Percentiles rank a stretch among this genome's conserved stretches.
phyloP scores from a whole-genome alignment of 176 grass and related monocot genomes.

The Triticum timopheevii region DNA sequence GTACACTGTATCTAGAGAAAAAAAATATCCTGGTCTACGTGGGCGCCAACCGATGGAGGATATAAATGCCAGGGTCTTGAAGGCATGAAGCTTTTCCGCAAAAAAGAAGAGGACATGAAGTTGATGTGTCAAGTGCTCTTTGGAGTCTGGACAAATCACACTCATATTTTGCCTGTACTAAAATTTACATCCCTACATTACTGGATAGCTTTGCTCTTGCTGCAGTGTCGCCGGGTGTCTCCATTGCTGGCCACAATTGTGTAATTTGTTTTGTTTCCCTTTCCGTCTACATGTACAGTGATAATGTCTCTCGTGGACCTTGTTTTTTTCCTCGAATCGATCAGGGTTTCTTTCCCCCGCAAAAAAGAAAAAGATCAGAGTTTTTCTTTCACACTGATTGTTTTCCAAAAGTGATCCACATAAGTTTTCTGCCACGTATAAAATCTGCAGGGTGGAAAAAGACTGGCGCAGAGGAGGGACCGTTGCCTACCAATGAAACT shows the following conservation, averaged over 20 bases:
- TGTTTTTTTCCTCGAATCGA: not conserved
- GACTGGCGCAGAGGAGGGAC: not conserved
- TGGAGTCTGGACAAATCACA: constrained; percentile 29
- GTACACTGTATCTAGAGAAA: not conserved
- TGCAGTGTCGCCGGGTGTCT: constrained; percentile 39
- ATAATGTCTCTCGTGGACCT: not conserved
- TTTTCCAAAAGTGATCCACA: not conserved
- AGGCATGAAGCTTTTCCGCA: not conserved
- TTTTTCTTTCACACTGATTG: not conserved
- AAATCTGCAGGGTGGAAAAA: constrained; percentile 36
- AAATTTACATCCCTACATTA: constrained; percentile 3
- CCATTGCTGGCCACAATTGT: constrained; percentile 34
- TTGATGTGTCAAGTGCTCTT: constrained; percentile 23
- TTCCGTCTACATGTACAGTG: not conserved
- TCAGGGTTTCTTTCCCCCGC: not conserved
- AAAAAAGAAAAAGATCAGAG: not conserved
- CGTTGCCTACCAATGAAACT: not conserved
- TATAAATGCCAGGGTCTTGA: constrained; percentile 31
- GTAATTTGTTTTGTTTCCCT: not conserved
- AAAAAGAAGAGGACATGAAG: not conserved
- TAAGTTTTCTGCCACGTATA: constrained; percentile 11
- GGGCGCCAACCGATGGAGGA: constrained; percentile 16
- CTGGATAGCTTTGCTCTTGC: constrained; percentile 41
- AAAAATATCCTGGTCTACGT: constrained; percentile 11
- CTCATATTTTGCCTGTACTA: not conserved